Base-by-base conservation (phyloP, 2,329 filamentous ascomycete genomes). In the Fusarium hostae region DNA sequence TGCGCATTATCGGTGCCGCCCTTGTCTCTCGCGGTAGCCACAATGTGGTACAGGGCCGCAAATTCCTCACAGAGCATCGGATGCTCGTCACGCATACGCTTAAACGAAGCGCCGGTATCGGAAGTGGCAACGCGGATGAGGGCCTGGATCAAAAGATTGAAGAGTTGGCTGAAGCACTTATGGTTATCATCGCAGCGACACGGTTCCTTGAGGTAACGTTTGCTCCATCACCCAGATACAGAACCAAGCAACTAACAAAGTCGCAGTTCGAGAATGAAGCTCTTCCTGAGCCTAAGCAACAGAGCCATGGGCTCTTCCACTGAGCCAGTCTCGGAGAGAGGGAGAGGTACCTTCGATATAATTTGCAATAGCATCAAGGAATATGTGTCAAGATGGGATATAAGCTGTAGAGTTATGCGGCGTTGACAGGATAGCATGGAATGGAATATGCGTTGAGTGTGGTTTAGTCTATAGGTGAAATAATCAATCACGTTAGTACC, bases 11-110 rank as follows among this genome's bases (percentile, higher is more conserved):
- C 62, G 92, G 92, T 52, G 92, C 94, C 7, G 92, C 94, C 2
- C 89, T 98, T 18, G 87, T 98, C 52, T 92, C 91, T 70, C 89
- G 94, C 50, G 95, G 95, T 1, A 86, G 91, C 22, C 92, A 97
- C 76, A 97, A 97, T 79, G 88, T 95, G 43, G 87, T 91, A 43
- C 93, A 95, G 78, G 94, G 92, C 2, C 89, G 92, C 61, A 86
- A 86, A 39, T 99, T 99, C 82, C 84, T 99, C 66, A 87, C 88
- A 9, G 92, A 96, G 71, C 94, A 97, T 80, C 88, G 95, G 68
- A 90, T 91, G 80, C 90, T 95, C 62, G 93, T 98, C 76, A 90
- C 96, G 71, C 92, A 94, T 48, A 91, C 97, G 24, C 93, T 99
- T 77, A 99, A 99, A 84, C 88, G 94, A 73, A 93, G 93, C 75